Evolutionary conservation across 768 basidiomycete species (phyloP).

Genomic region (Termitomyces titanicus): DNA sequence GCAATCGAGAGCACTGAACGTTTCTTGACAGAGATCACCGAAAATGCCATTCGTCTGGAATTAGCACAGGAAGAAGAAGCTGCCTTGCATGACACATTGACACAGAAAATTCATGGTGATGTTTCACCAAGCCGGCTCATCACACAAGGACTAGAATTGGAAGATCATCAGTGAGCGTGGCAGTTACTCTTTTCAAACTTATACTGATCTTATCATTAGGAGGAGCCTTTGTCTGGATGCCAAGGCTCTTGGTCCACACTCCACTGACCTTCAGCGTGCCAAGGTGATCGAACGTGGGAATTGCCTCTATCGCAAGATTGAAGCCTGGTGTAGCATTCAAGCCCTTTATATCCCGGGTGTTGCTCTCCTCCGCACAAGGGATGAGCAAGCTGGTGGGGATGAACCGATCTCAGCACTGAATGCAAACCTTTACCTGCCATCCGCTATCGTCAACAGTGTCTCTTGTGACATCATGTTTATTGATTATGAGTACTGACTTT

Average conservation of each 20-base stretch:
- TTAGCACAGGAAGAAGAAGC: background rate
- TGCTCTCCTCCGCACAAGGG: background rate
- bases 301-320: constrained; percentile 18
- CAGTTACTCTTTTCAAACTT: too few relatives aligned
- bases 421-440: constrained; percentile 5
- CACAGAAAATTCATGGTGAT: background rate
- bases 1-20: background rate
- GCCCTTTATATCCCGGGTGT: constrained; percentile 24
- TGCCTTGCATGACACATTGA: background rate
- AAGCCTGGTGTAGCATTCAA: constrained; percentile 25
- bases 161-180: constrained; percentile 27
- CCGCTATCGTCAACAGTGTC: background rate
- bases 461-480: constrained; percentile 1
- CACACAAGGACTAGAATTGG: constrained; percentile 20
- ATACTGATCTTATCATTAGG: too few relatives aligned
- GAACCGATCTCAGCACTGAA: background rate
- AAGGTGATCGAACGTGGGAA: constrained; percentile 24
- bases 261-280: constrained; percentile 24
- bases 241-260: constrained; percentile 13
- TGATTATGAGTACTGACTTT: constrained; percentile 23
- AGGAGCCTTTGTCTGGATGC: constrained; percentile 11
- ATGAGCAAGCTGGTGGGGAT: constrained; percentile 2
- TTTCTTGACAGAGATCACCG: background rate
- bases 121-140: constrained; percentile 3
- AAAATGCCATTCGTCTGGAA: background rate